Evolutionary conservation across 1,139 yeast species (phyloP), one percentile per base, ranked within the genome.

Genomic region (Candida frijolesensis): DNA sequence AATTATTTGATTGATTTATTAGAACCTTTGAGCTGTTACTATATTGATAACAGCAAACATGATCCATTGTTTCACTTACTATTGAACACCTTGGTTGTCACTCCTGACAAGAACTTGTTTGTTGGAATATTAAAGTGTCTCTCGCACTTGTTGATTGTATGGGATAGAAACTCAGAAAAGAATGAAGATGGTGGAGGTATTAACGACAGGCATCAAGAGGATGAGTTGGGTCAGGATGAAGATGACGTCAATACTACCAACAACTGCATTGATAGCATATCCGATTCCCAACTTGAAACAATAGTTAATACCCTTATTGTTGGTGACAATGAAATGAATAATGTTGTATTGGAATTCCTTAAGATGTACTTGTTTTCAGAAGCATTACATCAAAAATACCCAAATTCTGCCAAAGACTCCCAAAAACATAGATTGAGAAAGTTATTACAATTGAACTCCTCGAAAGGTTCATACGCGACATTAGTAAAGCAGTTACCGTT

Each of bases 11-110:
- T 91, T 49, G 99, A 94, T 65, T 79, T 92, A 41, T 79, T 89
- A 49, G 99, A 94, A 64, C 85, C 94, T 2, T 80, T 91, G 44
- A 85, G 94, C 6, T 87, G 96, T 47, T 89, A 89, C 66, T 78
- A 89, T 58, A 84, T 90, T 12, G 94, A 95, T 34, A 86, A 85
- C 35, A 76, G 79, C 44, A 79, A 79, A 55, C 81, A 82, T 57
- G 92, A 87, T 64, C 80, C 79, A 10, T 71, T 84, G 51, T 85
- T 87, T 64, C 68, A 78, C 48, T 68, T 76, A 9, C 68, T 87
- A 45, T 68, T 83, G 44, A 62, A 68, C 8, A 70, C 84, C 22
- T 74, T 86, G 46, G 64, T 67, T 27, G 57, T 61, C 25, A 72
- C 83, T 8, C 74, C 74, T 46, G 94, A 87, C 62, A 80, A 88